Evolutionary conservation across 345 rosid genomes (phyloP).

Genomic region (Zanthoxylum bungeanum): DNA sequence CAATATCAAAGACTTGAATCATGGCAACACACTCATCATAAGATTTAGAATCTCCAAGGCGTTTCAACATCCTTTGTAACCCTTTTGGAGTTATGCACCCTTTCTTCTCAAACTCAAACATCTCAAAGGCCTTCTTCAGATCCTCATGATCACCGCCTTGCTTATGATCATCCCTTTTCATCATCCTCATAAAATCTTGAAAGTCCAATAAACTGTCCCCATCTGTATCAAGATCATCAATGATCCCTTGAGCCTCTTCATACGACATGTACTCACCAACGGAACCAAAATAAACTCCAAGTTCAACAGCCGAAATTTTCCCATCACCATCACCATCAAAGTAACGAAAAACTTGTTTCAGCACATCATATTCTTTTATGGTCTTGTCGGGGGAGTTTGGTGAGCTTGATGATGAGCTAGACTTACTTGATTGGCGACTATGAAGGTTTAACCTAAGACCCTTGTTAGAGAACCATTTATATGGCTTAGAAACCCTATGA

Average conservation of each 20-base stretch:
- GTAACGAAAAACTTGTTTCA: slow-evolving; percentile 52
- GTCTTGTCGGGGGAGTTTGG: slow-evolving; percentile 4
- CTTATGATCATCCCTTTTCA: slow-evolving; percentile 40
- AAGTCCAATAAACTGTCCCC: slow-evolving; percentile 67
- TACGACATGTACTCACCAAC: slow-evolving; percentile 68
- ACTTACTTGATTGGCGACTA: slow-evolving; percentile 16
- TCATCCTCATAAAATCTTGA: slow-evolving; percentile 57
- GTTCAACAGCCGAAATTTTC: slow-evolving; percentile 67
- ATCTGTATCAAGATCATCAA: slow-evolving; percentile 57
- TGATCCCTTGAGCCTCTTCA: slow-evolving; percentile 52
- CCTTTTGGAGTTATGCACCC: slow-evolving; percentile 81
- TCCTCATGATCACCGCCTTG: slow-evolving; percentile 46
- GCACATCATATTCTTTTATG: slow-evolving; percentile 35
- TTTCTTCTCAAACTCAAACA: slow-evolving; percentile 82
- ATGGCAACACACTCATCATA: slow-evolving; percentile 70
- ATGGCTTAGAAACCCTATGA: slow-evolving; percentile 20
- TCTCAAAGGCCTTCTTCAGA: slow-evolving; percentile 70
- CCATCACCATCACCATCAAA: slow-evolving; percentile 79
- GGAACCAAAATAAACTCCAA: slow-evolving; percentile 60
- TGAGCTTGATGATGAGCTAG: slow-evolving; percentile 22
- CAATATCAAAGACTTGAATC: slow-evolving; percentile 72
- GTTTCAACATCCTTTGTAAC: slow-evolving; percentile 63
- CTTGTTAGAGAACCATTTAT: slow-evolving; percentile 35
- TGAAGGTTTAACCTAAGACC: slow-evolving; percentile 26
- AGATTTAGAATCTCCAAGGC: slow-evolving; percentile 66